These are phyloP conservation scores for Calamus simplicifolius DNA, from an alignment of 176 grass and related monocot genomes.

Conservation along the genomic window DNA sequence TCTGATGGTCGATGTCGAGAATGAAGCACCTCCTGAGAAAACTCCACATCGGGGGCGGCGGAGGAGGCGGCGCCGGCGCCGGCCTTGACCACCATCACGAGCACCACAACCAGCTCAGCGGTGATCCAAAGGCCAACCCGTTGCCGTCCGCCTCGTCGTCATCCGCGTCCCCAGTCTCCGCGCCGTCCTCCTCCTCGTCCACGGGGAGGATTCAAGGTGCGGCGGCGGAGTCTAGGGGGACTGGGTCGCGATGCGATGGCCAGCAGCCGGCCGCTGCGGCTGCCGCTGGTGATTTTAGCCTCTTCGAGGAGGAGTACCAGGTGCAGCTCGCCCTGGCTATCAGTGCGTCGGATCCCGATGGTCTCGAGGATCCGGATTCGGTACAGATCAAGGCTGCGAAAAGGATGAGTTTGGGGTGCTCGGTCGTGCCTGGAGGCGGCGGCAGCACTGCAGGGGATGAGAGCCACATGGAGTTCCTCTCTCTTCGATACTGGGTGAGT, in stretches of 20 bases:
- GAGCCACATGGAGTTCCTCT: constrained; percentile 53
- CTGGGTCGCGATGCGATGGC: constrained; percentile 5
- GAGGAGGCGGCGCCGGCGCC: constrained; percentile 17
- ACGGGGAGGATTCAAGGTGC: constrained; percentile 5
- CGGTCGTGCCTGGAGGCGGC: constrained; percentile 2
- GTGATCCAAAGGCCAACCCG: constrained; percentile 13
- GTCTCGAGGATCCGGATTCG: constrained; percentile 75
- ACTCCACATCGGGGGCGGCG: constrained; percentile 69
- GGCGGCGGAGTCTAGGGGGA: background rate
- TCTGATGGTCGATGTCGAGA: constrained; percentile 58
- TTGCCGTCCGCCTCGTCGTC: constrained; percentile 12
- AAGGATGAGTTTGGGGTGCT: constrained; percentile 77
- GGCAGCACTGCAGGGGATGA: constrained; percentile 16
- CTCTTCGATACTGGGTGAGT: constrained; percentile 65
- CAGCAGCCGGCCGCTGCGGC: constrained; percentile 10
- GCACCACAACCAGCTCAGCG: constrained; percentile 24
- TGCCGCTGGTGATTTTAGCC: constrained; percentile 20
- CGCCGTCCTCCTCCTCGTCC: constrained; percentile 9
- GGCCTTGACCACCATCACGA: constrained; percentile 5
- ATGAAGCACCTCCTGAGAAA: constrained; percentile 97
- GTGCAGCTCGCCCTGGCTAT: constrained; percentile 84
- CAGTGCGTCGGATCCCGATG: constrained; percentile 72
- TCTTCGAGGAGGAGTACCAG: constrained; percentile 90
- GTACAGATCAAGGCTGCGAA: constrained; percentile 94
- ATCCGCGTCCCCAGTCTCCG: background rate